These are phyloP conservation scores for Calocera viscosa DNA, from an alignment of 768 basidiomycete genomes.

Conservation along the genomic window DNA sequence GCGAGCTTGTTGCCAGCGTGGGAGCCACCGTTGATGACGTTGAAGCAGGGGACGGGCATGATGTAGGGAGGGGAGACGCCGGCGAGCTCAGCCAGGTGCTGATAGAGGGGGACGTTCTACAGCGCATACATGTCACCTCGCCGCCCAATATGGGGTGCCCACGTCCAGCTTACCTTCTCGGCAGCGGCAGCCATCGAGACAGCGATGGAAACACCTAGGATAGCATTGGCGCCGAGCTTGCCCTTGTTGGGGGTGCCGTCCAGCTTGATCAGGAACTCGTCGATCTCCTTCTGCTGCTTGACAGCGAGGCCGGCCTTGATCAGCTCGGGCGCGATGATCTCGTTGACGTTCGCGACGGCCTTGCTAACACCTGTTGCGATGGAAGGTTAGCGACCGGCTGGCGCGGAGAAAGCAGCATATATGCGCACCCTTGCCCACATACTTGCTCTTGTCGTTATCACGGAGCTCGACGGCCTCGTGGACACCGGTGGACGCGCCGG, in stretches of 20 bases:
- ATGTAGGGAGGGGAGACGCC: conserved; percentile 89
- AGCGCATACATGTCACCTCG: not conserved
- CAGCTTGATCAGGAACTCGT: conserved; percentile 95
- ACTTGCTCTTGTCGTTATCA: conserved; percentile 83
- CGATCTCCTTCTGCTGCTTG: conserved; percentile 86
- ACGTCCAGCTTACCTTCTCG: conserved; percentile 46
- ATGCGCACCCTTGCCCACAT: conserved; percentile 82
- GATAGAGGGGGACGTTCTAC: conserved; percentile 79
- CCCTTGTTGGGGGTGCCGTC: conserved; percentile 98
- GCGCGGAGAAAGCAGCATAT: not conserved
- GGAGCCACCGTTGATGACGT: conserved; percentile 99
- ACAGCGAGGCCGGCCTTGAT: conserved; percentile 74
- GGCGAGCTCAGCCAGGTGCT: conserved; percentile 90
- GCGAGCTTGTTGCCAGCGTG: conserved; percentile 99
- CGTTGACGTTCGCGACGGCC: conserved; percentile 91
- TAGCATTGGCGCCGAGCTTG: conserved; percentile 97
- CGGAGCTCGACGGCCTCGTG: conserved; percentile 99
- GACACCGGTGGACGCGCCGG: conserved; percentile 94
- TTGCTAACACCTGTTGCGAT: conserved; percentile 65
- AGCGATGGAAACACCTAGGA: conserved; percentile 96
- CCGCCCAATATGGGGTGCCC: not conserved
- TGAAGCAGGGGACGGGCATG: conserved; percentile 88
- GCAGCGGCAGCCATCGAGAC: conserved; percentile 86
- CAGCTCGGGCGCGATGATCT: conserved; percentile 74
- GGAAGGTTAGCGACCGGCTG: not conserved